Evolutionary conservation across 768 basidiomycete species (phyloP).

Genomic region (Pleurotus giganteus): DNA sequence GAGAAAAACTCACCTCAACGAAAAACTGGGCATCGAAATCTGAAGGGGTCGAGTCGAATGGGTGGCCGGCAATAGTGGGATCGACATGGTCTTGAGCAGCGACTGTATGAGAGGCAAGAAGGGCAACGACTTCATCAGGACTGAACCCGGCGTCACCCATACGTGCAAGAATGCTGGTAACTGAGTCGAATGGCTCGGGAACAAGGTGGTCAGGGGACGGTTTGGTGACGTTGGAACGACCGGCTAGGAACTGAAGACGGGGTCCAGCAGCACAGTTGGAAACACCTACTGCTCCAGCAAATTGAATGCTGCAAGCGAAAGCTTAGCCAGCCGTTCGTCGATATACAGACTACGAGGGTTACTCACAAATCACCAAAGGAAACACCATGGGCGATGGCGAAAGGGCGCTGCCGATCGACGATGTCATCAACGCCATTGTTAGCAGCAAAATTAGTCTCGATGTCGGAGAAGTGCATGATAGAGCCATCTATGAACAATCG

Average conservation of each 20-base stretch:
- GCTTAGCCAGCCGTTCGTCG: not conserved
- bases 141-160: slow-evolving; percentile 33
- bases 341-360: not conserved
- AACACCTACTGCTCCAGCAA: slow-evolving; percentile 32
- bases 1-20: slow-evolving; percentile 18
- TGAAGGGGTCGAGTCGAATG: slow-evolving; percentile 29
- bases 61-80: slow-evolving; percentile 17
- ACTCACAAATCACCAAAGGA: slow-evolving; percentile 36
- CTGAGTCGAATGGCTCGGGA: slow-evolving; percentile 32
- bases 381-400: slow-evolving; percentile 27
- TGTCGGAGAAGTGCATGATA: slow-evolving; percentile 21
- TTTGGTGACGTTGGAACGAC: slow-evolving; percentile 26
- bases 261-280: slow-evolving; percentile 40
- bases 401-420: slow-evolving; percentile 24
- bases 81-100: slow-evolving; percentile 21
- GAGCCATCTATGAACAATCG: slow-evolving; percentile 20
- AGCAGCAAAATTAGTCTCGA: slow-evolving; percentile 20
- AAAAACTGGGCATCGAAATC: slow-evolving; percentile 31
- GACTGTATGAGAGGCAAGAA: slow-evolving; percentile 29
- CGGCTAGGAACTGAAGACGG: slow-evolving; percentile 33
- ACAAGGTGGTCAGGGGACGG: slow-evolving; percentile 28
- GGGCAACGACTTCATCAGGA: slow-evolving; percentile 29
- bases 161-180: slow-evolving; percentile 23
- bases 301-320: slow-evolving; percentile 24
- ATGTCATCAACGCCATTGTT: slow-evolving; percentile 31